phyloP scores from a whole-genome alignment of 495 filamentous ascomycete species.

The Trichocladium uniseriatum region DNA sequence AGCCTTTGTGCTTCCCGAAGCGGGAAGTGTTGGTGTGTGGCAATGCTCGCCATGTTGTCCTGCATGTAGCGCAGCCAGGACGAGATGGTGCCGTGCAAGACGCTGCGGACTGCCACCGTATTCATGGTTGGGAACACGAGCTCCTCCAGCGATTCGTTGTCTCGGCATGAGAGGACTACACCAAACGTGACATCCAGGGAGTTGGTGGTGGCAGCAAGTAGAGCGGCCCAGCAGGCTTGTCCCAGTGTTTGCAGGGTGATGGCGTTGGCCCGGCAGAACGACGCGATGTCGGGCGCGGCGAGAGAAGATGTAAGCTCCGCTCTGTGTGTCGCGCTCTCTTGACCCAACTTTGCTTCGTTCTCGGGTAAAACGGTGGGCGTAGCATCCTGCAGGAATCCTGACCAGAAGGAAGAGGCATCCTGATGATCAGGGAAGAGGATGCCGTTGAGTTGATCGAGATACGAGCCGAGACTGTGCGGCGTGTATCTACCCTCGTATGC shows the following conservation, averaged over 20 bases:
- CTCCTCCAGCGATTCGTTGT: constrained; percentile 45
- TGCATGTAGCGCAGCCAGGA: constrained; percentile 61
- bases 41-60: constrained; percentile 43
- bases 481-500: constrained; percentile 43
- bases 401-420: constrained; percentile 50
- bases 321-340: constrained; percentile 27
- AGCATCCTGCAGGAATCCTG: constrained; percentile 43
- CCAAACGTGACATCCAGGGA: constrained; percentile 62
- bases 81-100: constrained; percentile 50
- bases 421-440: constrained; percentile 28
- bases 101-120: constrained; percentile 54
- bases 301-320: constrained; percentile 39
- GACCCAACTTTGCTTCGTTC: neutral
- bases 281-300: constrained; percentile 24
- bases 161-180: constrained; percentile 60
- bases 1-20: constrained; percentile 51
- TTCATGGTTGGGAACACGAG: constrained; percentile 76
- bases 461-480: constrained; percentile 32
- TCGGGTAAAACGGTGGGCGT: constrained; percentile 28
- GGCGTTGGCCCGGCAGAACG: constrained; percentile 47
- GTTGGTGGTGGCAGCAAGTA: constrained; percentile 46
- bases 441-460: constrained; percentile 32
- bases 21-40: constrained; percentile 55
- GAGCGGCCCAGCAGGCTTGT: constrained; percentile 55
- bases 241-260: constrained; percentile 57